phyloP scores from a whole-genome alignment of 176 grass and related monocot species.

The Guadua angustifolia region DNA sequence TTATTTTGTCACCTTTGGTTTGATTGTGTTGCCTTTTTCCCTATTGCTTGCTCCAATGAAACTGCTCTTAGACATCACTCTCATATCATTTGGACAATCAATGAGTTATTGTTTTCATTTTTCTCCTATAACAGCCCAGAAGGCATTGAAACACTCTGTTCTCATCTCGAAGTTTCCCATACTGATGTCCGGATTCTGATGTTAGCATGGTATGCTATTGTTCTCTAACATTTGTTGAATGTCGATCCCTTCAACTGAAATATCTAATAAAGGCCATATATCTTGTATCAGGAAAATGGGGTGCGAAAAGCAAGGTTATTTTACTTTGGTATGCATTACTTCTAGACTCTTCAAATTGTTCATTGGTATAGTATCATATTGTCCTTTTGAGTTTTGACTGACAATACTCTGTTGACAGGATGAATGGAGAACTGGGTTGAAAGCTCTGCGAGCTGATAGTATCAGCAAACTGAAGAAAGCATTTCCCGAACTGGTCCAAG shows the following conservation, averaged over 20 bases:
- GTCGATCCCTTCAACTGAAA: constrained; percentile 17
- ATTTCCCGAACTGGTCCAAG: constrained; percentile 87
- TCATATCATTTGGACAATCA: not conserved
- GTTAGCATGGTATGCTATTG: constrained; percentile 81
- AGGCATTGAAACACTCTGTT: constrained; percentile 92
- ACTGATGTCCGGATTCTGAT: constrained; percentile 99
- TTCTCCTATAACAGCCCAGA: constrained; percentile 69
- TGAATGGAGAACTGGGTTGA: constrained; percentile 92
- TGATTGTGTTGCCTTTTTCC: not conserved
- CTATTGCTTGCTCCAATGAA: constrained; percentile 8
- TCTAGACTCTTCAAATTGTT: constrained; percentile 13
- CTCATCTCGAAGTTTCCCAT: constrained; percentile 83
- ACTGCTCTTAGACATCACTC: not conserved
- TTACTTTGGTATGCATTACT: constrained; percentile 77
- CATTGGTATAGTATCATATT: not conserved
- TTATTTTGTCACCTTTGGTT: not conserved
- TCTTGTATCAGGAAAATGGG: constrained; percentile 87
- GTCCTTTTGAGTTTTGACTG: constrained; percentile 36
- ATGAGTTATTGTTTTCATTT: not conserved
- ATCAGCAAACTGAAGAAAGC: constrained; percentile 94
- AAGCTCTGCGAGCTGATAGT: constrained; percentile 86
- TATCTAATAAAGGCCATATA: constrained; percentile 33
- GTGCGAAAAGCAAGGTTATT: constrained; percentile 94
- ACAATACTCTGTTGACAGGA: constrained; percentile 57
- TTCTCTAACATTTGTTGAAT: constrained; percentile 26